phyloP scores from a whole-genome alignment of 2,329 filamentous ascomycete genomes.

The Pestalotiopsis fici region DNA sequence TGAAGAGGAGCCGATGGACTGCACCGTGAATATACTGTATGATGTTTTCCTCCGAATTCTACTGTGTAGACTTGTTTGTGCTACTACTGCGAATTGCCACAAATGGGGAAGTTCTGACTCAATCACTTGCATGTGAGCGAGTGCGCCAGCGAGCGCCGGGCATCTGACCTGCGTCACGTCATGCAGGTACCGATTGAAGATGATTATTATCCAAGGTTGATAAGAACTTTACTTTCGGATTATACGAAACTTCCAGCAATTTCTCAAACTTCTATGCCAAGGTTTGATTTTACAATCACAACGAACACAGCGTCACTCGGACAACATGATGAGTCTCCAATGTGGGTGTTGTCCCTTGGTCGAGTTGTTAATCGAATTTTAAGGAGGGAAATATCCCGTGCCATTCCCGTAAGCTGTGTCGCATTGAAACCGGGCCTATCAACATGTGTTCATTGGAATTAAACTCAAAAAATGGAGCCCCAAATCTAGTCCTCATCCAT shows the following conservation, averaged over 20 bases:
- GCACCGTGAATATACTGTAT: not conserved
- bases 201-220: not conserved
- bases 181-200: not conserved
- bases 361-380: not conserved
- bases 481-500: constrained; percentile 57
- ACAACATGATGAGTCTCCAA: not conserved
- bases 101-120: not conserved
- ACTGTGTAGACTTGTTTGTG: not conserved
- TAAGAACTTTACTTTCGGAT: not conserved
- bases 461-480: constrained; percentile 1
- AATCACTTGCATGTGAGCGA: not conserved
- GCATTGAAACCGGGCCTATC: not conserved
- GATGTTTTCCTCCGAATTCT: not conserved
- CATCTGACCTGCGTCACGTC: not conserved
- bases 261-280: not conserved
- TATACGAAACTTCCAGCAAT: not conserved
- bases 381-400: not conserved
- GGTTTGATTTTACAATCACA: not conserved
- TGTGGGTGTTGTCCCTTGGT: too few relatives aligned
- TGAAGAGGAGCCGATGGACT: not conserved
- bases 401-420: not conserved
- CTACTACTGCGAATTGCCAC: not conserved
- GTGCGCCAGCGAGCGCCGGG: not conserved
- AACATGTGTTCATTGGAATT: not conserved
- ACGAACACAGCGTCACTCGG: not conserved